A percentile compares a stretch with the other conserved stretches of the same genome.
Evolutionary conservation across 306 rosid genomes (phyloP).

Genomic region (Citrullus mucosospermus): DNA sequence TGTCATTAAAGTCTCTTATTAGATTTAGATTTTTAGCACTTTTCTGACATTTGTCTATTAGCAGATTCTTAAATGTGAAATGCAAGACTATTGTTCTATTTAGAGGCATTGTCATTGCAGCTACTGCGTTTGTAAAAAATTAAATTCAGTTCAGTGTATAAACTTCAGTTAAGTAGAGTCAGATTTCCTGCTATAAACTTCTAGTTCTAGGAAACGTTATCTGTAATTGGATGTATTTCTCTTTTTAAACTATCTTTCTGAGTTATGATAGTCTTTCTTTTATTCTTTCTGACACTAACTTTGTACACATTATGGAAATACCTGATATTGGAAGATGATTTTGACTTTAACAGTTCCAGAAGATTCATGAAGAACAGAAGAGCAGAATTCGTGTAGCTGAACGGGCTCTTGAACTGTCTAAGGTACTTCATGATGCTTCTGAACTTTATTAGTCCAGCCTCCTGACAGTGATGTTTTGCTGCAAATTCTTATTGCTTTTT

Average conservation of each 20-base stretch:
- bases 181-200: not conserved
- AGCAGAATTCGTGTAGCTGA: slow-evolving; percentile 49
- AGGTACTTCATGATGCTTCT: slow-evolving; percentile 40
- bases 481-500: slow-evolving; percentile 8
- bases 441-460: not conserved
- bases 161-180: not conserved
- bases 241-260: not conserved
- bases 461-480: not conserved
- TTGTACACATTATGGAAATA: not conserved
- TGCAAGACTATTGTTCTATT: not conserved
- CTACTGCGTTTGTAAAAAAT: not conserved
- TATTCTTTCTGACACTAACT: not conserved
- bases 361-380: slow-evolving; percentile 62
- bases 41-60: not conserved
- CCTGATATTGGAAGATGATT: slow-evolving; percentile 12
- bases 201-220: not conserved
- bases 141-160: not conserved
- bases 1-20: not conserved
- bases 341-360: slow-evolving; percentile 42
- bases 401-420: slow-evolving; percentile 83
- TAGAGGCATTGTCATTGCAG: not conserved
- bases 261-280: not conserved
- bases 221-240: not conserved
- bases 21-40: not conserved
- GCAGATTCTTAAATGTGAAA: not conserved